phyloP scores from a whole-genome alignment of 768 basidiomycete species.

The Mycena epipterygia region DNA sequence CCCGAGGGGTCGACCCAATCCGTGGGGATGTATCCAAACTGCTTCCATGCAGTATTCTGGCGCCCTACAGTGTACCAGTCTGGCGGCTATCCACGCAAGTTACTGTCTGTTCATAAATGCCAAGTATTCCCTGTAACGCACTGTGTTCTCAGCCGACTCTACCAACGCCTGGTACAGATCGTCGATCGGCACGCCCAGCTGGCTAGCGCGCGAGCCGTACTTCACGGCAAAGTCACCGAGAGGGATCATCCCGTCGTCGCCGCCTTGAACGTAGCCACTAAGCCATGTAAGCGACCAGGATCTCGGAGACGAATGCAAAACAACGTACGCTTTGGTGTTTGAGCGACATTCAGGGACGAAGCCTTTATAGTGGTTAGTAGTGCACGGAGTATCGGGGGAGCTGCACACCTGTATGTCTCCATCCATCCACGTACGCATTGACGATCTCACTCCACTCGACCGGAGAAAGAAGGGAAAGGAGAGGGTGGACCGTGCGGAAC shows the following conservation, averaged over 20 bases:
- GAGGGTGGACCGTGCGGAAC: conserved; percentile 66
- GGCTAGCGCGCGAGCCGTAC: conserved; percentile 51
- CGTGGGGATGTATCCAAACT: conserved; percentile 64
- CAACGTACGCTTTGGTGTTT: conserved; percentile 62
- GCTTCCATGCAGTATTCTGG: conserved; percentile 67
- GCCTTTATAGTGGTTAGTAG: conserved; percentile 42
- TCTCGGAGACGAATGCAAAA: neutral
- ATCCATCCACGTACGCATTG: conserved; percentile 64
- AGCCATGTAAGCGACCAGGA: neutral
- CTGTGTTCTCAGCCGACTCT: conserved; percentile 66
- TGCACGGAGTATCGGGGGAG: neutral
- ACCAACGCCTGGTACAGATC: conserved; percentile 65
- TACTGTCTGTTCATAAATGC: neutral
- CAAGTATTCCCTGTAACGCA: conserved; percentile 36
- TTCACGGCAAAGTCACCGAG: conserved; percentile 66
- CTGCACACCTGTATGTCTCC: conserved; percentile 57
- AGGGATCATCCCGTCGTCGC: conserved; percentile 65
- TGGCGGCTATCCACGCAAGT: conserved; percentile 51
- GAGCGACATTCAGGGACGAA: conserved; percentile 65
- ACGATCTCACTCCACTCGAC: conserved; percentile 62
- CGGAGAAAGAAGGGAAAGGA: conserved; percentile 60
- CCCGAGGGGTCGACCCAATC: conserved; percentile 64
- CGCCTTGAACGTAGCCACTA: conserved; percentile 65
- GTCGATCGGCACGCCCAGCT: conserved; percentile 58
- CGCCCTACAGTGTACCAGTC: conserved; percentile 65